phyloP scores from a whole-genome alignment of 257 asterid species.

The Schizonepeta tenuifolia region DNA sequence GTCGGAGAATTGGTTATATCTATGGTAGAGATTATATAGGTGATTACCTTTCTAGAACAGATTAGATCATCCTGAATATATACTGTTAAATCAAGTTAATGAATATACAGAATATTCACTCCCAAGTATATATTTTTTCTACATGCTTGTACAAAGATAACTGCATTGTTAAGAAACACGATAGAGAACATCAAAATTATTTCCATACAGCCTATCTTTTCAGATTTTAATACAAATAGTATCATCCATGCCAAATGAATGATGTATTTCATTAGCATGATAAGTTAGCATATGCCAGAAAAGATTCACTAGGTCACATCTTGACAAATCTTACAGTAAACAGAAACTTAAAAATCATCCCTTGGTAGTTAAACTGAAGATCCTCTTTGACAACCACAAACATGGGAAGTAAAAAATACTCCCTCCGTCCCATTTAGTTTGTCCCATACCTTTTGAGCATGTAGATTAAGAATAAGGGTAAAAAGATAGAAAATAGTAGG shows the following conservation, averaged over 20 bases:
- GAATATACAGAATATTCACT: too few species aligned
- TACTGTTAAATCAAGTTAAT: background rate
- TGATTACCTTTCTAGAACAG: background rate
- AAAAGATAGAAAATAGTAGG: too few species aligned
- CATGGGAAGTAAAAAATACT: background rate
- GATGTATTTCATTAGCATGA: slow-evolving; percentile 6
- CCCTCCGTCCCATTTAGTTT: background rate
- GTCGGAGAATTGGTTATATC: background rate
- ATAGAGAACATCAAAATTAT: background rate
- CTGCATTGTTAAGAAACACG: background rate
- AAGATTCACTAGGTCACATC: slow-evolving; percentile 2
- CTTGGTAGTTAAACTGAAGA: background rate
- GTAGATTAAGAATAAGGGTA: too few species aligned
- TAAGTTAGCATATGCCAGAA: slow-evolving; percentile 1
- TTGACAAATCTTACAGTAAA: background rate
- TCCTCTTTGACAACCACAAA: slow-evolving; percentile 16
- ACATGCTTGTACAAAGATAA: background rate
- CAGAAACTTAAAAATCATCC: slow-evolving; percentile 6
- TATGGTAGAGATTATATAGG: too few species aligned
- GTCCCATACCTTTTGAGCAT: too few species aligned
- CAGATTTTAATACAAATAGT: background rate
- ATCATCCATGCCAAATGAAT: slow-evolving; percentile 12
- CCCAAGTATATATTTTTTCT: too few species aligned
- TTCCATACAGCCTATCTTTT: background rate
- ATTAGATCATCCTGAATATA: background rate